Evolutionary conservation across 495 filamentous ascomycete genomes (phyloP), one percentile per base, ranked within the genome.

Genomic region (Annulohypoxylon moriforme): DNA sequence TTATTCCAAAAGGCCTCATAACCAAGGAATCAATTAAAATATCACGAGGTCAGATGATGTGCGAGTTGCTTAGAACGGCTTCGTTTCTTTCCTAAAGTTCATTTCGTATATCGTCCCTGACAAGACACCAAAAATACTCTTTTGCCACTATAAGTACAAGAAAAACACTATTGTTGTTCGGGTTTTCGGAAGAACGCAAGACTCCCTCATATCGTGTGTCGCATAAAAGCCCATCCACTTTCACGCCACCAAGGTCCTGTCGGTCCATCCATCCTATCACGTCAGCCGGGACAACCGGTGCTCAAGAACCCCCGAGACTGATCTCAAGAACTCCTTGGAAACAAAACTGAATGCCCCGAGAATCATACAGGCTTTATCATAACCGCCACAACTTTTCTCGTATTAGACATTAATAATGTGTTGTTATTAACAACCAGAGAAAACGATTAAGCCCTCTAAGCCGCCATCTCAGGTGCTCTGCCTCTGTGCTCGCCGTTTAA

Each of bases 401-500:
- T 65, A 77, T 75, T 77, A 77, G 59, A 77, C 75, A 77, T 77
- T 77, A 77, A 49, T 72, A 68, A 14, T 66, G 58, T 38, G 40
- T 64, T 44, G 42, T 49, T 31, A 47, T 46, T 60, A 59, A 10
- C 22, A 57, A 62, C 59, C 42, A 56, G 9, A 25, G 16, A 52
- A 29, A 42, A 47, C 25, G 42, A 67, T 18, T 44, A 53, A 31
- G 50, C 55, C 13, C 13, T 57, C 71, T 74, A 74, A 27, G 59
- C 68, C 4, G 53, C 25, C 73, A 72, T 73, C 65, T 75, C 67
- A 4, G 75, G 68, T 25, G 75, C 62, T 18, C 82, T 78, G n/a
- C 84, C 84, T 25, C 84, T 80, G 44, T 72, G 78, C 78, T 85
- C 83, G 34, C 82, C 83, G 59, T 83, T 84, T 31, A 85, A 24